Evolutionary conservation across 1,139 yeast species (phyloP), one percentile per base, ranked within the genome.

Genomic region (Pichia sp.): DNA sequence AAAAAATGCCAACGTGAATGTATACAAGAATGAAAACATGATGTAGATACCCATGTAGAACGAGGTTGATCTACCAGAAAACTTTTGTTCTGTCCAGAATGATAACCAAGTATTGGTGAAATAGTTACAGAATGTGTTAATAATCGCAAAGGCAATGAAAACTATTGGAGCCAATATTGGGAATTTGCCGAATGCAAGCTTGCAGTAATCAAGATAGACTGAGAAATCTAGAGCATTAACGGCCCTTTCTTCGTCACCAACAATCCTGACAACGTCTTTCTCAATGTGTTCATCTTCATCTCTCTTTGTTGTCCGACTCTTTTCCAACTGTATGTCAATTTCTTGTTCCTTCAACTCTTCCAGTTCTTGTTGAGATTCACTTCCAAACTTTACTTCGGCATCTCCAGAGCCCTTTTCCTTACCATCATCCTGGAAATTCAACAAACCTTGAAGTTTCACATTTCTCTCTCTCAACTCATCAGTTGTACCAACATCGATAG

Each of bases 81-180:
- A 89, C 66, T 79, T 83, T 52, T 74, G 53, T 23, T 77, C 79
- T 3, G 87, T 77, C 97, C 97, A 90, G 69, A 81, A 90, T 0
- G 96, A 85, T 58, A 90, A 75, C 96, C 96, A 90, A 23, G 85
- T 84, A 62, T 86, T 87, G 41, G 87, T 77, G 66, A 88, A 87
- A 44, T 87, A 69, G 53, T 75, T 78, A 58, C 78, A 75, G 65
- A 87, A 88, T 0, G 90, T 79, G 5, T 82, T 69, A 5, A 84
- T 61, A 1, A 78, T 72, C 31, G 79, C 70, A 13, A 74, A 59
- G 1, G 78, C 26, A 5, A 57, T 5, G 45, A 78, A 72, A 1
- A 76, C 19, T 5, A 83, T 80, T 11, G 81, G 61, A 4, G 79
- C 68, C 6, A 72, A 59, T 23, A 66, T 64, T 8, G 71, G 75